Evolutionary conservation across 805 yeast genomes (phyloP).

Genomic region (Yarrowia sp.): DNA sequence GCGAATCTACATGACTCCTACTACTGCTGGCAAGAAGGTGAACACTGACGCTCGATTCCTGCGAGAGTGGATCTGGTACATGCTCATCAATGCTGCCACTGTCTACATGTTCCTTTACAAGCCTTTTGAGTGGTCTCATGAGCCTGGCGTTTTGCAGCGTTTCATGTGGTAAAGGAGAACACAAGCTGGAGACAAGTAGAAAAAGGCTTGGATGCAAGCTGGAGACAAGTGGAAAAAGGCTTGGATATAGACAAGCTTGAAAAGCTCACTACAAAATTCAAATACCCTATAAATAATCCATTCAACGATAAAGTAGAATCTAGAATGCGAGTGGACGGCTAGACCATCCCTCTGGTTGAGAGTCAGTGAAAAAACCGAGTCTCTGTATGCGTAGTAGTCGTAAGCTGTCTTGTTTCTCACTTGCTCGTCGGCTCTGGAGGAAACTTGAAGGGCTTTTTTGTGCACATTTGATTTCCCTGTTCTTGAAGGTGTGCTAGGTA

Average conservation of each 20-base stretch:
- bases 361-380: too few relatives aligned
- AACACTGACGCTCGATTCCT: constrained; percentile 50
- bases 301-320: background rate
- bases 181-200: too few relatives aligned
- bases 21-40: constrained; percentile 53
- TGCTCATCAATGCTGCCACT: constrained; percentile 61
- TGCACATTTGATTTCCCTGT: constrained; percentile 25
- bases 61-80: constrained; percentile 69
- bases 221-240: too few relatives aligned
- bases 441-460: constrained; percentile 12
- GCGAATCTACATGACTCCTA: constrained; percentile 52
- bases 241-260: too few relatives aligned
- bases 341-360: too few relatives aligned
- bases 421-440: background rate
- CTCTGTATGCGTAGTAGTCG: background rate
- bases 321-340: too few relatives aligned
- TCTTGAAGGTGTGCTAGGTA: constrained; percentile 6
- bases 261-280: background rate
- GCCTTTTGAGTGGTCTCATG: constrained; percentile 73
- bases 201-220: too few relatives aligned
- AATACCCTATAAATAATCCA: background rate
- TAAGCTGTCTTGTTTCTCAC: background rate
- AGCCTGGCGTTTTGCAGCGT: constrained; percentile 66
- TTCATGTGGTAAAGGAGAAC: constrained; percentile 74
- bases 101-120: constrained; percentile 63